Base-by-base conservation (phyloP, 805 yeast species). In the Phaffomyces opuntiae region DNA sequence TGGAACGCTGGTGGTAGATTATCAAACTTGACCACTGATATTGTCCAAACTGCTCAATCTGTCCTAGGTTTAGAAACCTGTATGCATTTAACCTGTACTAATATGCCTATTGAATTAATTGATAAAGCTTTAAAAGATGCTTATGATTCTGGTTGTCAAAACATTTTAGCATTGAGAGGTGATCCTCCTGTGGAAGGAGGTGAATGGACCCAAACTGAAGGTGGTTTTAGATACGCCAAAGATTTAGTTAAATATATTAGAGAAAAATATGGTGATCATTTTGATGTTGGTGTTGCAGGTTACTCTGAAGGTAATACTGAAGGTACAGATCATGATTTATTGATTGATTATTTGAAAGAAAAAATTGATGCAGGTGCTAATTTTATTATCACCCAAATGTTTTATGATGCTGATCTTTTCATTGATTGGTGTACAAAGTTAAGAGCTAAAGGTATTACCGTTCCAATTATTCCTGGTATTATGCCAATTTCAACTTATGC, bases 221-320 rank as follows among this genome's bases (percentile, higher is more conserved):
- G 89, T n/a, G 93, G 86, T 32, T 93, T 93, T 70, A 69, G 72
- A 50, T 86, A 88, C 58, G 98, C 99, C 25, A 83, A 79, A 60
- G 98, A 93, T 64, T 73, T 93, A 61, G 83, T 93, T 53, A 61
- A 62, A 41, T 82, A 91, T 65, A 93, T 93, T 57, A 79, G 82
- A 53, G 60, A 61, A 45, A 74, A 81, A 51, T 90, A 88, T 59
- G 97, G 96, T 27, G 80, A 85, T 63, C 87, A 89, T 67, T 90
- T 93, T 67, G 85, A 83, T 64, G 89, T 93, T 54, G 99, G 97
- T 43, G 95, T 93, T 21, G 98, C 98, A 9, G 99, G 87, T 3
- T 93, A 93, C 63, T 97, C 99, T 1, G 99, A 93, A 63, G 97
- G 97, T 3, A 96, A 90, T 59, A 90, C 96, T 4, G 99, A 93